These are phyloP conservation scores for Fomitopsis betulina DNA, from an alignment of 1,284 basidiomycete species.

Conservation along the genomic window DNA sequence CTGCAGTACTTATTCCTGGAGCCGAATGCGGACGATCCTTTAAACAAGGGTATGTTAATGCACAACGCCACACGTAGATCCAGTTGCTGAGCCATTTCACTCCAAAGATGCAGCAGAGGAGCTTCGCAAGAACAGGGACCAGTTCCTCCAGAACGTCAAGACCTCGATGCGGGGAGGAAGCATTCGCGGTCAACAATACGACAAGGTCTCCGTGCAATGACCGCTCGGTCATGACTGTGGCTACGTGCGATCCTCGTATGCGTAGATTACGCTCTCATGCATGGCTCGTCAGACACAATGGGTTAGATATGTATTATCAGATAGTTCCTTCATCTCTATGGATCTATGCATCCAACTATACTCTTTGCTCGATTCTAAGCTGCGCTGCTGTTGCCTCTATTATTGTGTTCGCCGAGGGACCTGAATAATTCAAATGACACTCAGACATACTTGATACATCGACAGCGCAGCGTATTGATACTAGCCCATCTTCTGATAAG, in stretches of 20 bases:
- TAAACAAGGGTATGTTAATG: conserved; percentile 87
- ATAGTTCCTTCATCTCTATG: not conserved
- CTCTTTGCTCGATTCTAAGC: not conserved
- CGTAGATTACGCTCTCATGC: not conserved
- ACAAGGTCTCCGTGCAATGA: conserved; percentile 58
- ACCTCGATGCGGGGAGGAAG: conserved; percentile 75
- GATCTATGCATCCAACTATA: not conserved
- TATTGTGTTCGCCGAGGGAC: no score
- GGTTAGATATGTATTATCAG: not conserved
- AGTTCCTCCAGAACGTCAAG: conserved; percentile 81
- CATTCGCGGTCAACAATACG: conserved; percentile 76
- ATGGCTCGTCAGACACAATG: not conserved
- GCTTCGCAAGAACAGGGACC: conserved; percentile 78
- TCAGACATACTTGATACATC: no score
- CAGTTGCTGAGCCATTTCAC: conserved; percentile 1
- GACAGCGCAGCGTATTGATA: no score
- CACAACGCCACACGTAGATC: not conserved
- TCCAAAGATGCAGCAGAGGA: conserved; percentile 91
- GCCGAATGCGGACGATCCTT: conserved; percentile 96
- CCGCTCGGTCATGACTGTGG: not conserved
- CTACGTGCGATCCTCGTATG: not conserved
- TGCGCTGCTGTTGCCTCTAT: no score
- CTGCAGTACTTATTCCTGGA: conserved; percentile 98
- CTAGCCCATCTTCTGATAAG: no score
- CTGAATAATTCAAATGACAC: no score